A percentile compares a stretch with the other conserved stretches of the same genome.
phyloP scores from a whole-genome alignment of 495 filamentous ascomycete genomes.

The Podospora anserina region DNA sequence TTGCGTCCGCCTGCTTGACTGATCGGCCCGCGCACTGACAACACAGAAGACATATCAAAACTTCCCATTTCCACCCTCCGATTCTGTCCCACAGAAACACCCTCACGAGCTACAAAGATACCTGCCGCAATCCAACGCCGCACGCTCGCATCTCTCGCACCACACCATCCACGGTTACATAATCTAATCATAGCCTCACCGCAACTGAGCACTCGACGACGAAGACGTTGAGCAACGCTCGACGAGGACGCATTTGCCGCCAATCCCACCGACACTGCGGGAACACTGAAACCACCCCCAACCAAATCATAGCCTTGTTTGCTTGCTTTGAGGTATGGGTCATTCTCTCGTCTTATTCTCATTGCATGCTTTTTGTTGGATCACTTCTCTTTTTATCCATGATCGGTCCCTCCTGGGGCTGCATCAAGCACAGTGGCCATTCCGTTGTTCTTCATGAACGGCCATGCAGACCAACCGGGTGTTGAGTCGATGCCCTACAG shows the following conservation, averaged over 20 bases:
- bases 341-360: not conserved
- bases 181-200: not conserved
- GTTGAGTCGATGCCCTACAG: not conserved
- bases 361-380: not conserved
- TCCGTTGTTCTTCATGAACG: not conserved
- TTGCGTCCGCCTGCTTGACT: not conserved
- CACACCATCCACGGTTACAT: conserved; percentile 2
- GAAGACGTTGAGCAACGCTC: not conserved
- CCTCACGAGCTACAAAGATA: not conserved
- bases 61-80: not conserved
- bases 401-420: not conserved
- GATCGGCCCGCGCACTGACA: not conserved
- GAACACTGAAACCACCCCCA: not conserved
- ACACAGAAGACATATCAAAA: not conserved
- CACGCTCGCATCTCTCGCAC: conserved; percentile 6
- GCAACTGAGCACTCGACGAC: not conserved
- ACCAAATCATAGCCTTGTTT: not conserved
- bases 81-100: not conserved
- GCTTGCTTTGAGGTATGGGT: not conserved
- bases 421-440: not conserved
- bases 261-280: not conserved
- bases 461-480: not conserved
- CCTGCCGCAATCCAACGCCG: not conserved
- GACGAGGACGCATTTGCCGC: not conserved
- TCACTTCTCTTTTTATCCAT: not conserved